Evolutionary conservation across 345 rosid species (phyloP), one percentile per base, ranked within the genome.

Genomic region (Limnanthes douglasii): DNA sequence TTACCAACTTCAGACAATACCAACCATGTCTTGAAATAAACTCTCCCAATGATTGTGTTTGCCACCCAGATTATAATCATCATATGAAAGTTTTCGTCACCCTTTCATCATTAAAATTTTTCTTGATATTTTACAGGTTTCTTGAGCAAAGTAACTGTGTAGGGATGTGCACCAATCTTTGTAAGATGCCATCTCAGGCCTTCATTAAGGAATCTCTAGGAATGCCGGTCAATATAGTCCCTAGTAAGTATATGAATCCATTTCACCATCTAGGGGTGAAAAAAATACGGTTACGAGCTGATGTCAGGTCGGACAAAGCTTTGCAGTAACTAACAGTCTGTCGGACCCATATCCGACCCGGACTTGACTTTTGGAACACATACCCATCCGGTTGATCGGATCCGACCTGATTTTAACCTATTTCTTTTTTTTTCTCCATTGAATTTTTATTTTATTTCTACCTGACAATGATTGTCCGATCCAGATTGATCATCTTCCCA

Each of bases 81-180:
- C 29, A 18, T 31, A 40, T 30, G 43, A 32, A 43, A 20, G 8
- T 21, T 42, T 19, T 8, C 33, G 23, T 46, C 57, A 40, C 39
- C 45, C 50, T 48, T 40, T 18, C 50, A 42, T 66, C 56, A 61
- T 34, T 11, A 16, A 21, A 5, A 15, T 15, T 1, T 11, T 49
- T 31, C 36, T 34, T 3, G 8, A 17, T 13, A 7, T 31, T 41
- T 41, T 56, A 43, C 59, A 88, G 98, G 70, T 77, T 90, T 57
- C 63, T 90, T 26, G 98, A 80, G 57, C 78, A 77, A 57, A 57
- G 71, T 18, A 77, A 74, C 48, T 90, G 98, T 46, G 75, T 72
- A 6, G 92, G 98, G 18, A 76, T 74, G 94, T 90, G 98, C 55
- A 74, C 75, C 24, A 83, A 90, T 59, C 65, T 90, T 8, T 90